Percentiles rank a stretch among this genome's conserved stretches.
Evolutionary conservation across 1,284 basidiomycete species (phyloP).

Genomic region (Trametes pubescens): DNA sequence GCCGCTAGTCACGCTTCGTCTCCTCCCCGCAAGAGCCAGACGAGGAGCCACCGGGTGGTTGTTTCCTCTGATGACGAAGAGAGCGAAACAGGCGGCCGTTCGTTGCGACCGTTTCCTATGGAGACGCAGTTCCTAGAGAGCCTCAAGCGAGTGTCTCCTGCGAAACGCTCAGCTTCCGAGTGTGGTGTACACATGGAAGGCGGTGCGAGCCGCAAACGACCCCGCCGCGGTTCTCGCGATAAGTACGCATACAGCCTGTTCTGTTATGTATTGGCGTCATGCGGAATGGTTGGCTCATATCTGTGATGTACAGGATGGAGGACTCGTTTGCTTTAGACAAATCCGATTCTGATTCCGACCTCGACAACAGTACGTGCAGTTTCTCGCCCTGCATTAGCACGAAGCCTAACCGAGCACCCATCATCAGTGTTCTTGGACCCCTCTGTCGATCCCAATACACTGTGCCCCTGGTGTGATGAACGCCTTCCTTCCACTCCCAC

Average conservation of each 20-base stretch:
- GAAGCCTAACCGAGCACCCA: not conserved
- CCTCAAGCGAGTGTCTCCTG: constrained; percentile 40
- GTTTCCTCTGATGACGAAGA: constrained; percentile 27
- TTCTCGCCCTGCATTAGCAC: not conserved
- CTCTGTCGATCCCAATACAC: constrained; percentile 61
- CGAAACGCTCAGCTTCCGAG: constrained; percentile 48
- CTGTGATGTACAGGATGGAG: constrained; percentile 26
- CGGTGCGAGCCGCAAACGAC: constrained; percentile 43
- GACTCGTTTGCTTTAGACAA: constrained; percentile 32
- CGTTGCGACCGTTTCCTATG: constrained; percentile 60
- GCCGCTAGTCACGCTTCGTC: constrained; percentile 12
- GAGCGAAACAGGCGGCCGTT: constrained; percentile 18
- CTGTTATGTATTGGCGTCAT: not conserved
- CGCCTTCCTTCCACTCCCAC: constrained; percentile 69
- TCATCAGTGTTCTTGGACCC: constrained; percentile 52
- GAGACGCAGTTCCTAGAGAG: constrained; percentile 51
- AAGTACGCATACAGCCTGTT: constrained; percentile 1
- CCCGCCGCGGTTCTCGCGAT: constrained; percentile 5
- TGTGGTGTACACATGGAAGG: constrained; percentile 41
- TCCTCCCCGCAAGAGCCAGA: constrained; percentile 12
- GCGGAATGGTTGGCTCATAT: not conserved
- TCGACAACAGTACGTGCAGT: constrained; percentile 38
- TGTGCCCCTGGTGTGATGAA: constrained; percentile 84
- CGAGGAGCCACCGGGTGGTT: constrained; percentile 21
- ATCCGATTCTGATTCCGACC: constrained; percentile 31